phyloP scores from a whole-genome alignment of 148 eudicot species.

The Chenopodium suecicum region DNA sequence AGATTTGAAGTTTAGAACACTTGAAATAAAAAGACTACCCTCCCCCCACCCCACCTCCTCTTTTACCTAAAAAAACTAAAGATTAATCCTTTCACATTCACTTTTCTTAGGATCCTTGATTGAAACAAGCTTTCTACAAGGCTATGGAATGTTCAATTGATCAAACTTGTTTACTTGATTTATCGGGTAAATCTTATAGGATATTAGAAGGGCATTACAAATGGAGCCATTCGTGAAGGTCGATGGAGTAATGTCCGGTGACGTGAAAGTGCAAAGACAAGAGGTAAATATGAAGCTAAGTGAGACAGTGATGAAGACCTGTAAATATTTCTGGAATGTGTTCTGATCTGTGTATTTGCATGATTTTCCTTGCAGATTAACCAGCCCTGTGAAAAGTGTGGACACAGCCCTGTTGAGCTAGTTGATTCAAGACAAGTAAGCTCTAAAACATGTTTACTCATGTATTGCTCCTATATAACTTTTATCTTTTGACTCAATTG shows the following conservation, averaged over 20 bases:
- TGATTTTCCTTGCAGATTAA: slow-evolving; percentile 31
- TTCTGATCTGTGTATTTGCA: not conserved
- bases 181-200: slow-evolving; percentile 20
- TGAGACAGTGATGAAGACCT: not conserved
- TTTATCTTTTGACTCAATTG: not conserved
- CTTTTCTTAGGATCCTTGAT: not conserved
- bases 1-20: too few relatives aligned
- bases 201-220: slow-evolving; percentile 36
- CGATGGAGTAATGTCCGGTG: slow-evolving; percentile 35
- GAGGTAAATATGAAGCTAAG: slow-evolving; percentile 24
- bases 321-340: not conserved
- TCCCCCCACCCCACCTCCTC: too few relatives aligned
- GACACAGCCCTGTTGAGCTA: slow-evolving; percentile 43
- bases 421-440: slow-evolving; percentile 43
- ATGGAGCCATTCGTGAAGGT: slow-evolving; percentile 41
- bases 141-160: not conserved
- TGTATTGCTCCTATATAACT: not conserved
- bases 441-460: not conserved
- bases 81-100: not conserved
- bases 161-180: not conserved
- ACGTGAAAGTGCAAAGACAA: slow-evolving; percentile 38
- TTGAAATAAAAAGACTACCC: too few relatives aligned
- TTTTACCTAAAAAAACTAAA: too few relatives aligned
- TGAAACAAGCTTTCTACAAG: not conserved
- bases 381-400: slow-evolving; percentile 46